These are phyloP conservation scores for Hypomontagnella submonticulosa DNA, from an alignment of 495 filamentous ascomycete genomes.

Conservation along the genomic window DNA sequence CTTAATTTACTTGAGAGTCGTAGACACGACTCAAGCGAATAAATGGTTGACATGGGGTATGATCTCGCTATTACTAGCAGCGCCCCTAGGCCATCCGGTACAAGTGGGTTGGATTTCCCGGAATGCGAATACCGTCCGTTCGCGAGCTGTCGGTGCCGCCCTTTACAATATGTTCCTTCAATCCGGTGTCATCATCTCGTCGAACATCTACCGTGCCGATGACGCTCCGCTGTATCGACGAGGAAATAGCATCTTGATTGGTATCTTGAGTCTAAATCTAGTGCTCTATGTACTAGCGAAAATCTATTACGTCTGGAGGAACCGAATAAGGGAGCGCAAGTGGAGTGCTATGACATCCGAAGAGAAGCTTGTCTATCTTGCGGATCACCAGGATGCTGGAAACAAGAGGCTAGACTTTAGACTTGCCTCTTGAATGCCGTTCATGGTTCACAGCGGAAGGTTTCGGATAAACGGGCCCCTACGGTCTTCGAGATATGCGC, in stretches of 20 bases:
- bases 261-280: constrained; percentile 63
- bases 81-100: constrained; percentile 69
- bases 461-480: too few relatives aligned
- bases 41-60: constrained; percentile 68
- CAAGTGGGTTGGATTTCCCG: constrained; percentile 73
- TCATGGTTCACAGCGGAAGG: background rate
- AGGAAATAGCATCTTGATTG: constrained; percentile 74
- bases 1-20: constrained; percentile 63
- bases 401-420: constrained; percentile 75
- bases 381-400: constrained; percentile 71
- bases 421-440: constrained; percentile 53
- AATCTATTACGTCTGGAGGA: constrained; percentile 71
- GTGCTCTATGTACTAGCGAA: constrained; percentile 67
- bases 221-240: constrained; percentile 74
- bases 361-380: constrained; percentile 71
- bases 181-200: constrained; percentile 66
- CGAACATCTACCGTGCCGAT: constrained; percentile 67
- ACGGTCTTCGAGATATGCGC: too few relatives aligned
- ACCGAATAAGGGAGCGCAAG: constrained; percentile 52
- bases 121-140: constrained; percentile 72
- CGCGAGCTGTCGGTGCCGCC: constrained; percentile 69
- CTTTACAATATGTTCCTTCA: constrained; percentile 84
- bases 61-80: constrained; percentile 66
- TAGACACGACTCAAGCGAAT: constrained; percentile 56
- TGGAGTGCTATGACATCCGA: constrained; percentile 69